Evolutionary conservation across 177 flowering plant genomes (phyloP).

Genomic region (Telopea speciosissima): DNA sequence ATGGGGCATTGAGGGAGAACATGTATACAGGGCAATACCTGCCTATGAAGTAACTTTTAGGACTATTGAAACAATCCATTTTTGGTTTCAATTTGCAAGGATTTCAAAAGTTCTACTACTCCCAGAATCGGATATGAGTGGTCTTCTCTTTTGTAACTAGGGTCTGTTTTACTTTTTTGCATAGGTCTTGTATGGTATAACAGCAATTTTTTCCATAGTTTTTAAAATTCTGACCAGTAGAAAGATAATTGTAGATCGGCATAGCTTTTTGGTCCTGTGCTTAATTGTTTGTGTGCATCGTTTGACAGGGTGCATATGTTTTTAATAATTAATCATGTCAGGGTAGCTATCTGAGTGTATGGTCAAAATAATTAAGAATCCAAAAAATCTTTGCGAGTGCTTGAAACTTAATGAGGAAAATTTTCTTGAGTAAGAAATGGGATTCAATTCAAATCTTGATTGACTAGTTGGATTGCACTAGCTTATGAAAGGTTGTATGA

Average conservation of each 20-base stretch:
- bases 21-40: too few species aligned
- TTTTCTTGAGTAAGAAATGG: background rate
- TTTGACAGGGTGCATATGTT: background rate
- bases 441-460: background rate
- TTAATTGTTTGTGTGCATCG: background rate
- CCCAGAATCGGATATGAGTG: too few species aligned
- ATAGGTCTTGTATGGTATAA: too few species aligned
- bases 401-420: background rate
- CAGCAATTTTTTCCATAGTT: too few species aligned
- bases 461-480: background rate
- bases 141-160: too few species aligned
- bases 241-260: background rate
- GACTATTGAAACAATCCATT: too few species aligned
- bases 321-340: background rate
- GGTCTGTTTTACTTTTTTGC: too few species aligned
- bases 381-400: background rate
- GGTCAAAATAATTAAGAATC: background rate
- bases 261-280: background rate
- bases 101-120: too few species aligned
- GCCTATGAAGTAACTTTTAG: too few species aligned
- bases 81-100: too few species aligned
- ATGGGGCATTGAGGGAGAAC: too few species aligned
- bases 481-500: constrained; percentile 6
- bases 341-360: too few species aligned
- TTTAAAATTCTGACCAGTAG: background rate